Evolutionary conservation across 768 basidiomycete genomes (phyloP), one percentile per base, ranked within the genome.

Genomic region (Infundibulicybe gibba): DNA sequence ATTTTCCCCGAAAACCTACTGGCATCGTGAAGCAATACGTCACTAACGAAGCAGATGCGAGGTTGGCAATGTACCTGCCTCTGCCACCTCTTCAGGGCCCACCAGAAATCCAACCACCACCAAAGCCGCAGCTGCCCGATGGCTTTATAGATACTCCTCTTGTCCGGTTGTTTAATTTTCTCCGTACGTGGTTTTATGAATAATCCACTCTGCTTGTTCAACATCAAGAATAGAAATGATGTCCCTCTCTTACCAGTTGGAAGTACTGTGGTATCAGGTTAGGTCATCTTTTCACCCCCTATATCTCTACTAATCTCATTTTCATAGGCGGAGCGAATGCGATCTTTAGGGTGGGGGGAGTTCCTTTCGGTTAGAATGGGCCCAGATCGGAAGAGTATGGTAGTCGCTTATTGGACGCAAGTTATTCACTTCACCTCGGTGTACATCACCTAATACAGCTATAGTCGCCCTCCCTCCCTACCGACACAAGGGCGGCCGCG

Each of bases 181-280:
- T 97, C 32, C 92, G 94, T 95, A 62, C 58, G 91, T 56, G 3
- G 41, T 13, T 34, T n/a, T 39, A 13, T 35, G 16, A 17, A 20
- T 13, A 16, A 38, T 30, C 47, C 31, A 20, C 47, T 21, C 32
- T 15, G 34, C 49, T 48, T 41, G 43, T 25, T 8, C 20, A 45
- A 41, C 41, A 19, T 19, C 41, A 20, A 20, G 13, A 38, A 5
- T 51, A 94, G 92, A 94, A 61, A 87, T 90, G 74, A 89, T 94
- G 80, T 90, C 91, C 1, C 65, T 97, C 49, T 86, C 90, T 2
- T 97, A 97, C 64, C 94, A 95, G 57, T 75, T 97, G 13, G 94
- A 94, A 64, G 87, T 93, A 51, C 64, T 97, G 41, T 84, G 83
- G 76, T 87, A 83, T 57, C 90, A 93, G 60, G 77, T 76, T 59